Percentiles rank a stretch among this genome's conserved stretches.
phyloP scores from a whole-genome alignment of 192 early-diverging fungal genomes.

The Chytriomyces sp. region DNA sequence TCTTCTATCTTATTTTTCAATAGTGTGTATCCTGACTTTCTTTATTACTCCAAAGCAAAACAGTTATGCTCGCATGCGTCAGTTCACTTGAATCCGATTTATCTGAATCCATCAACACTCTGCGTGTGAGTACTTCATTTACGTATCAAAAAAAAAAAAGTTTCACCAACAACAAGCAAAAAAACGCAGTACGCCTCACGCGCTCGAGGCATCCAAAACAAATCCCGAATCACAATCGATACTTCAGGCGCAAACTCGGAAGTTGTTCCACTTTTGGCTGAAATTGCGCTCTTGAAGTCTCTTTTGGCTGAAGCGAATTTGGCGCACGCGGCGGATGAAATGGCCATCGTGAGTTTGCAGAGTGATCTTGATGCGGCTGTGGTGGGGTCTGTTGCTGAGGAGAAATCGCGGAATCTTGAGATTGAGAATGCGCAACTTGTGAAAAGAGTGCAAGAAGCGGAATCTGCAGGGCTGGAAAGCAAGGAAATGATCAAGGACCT shows the following conservation, averaged over 20 bases:
- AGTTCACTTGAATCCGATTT: slow-evolving; percentile 78
- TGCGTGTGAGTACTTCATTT: not conserved
- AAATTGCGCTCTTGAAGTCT: slow-evolving; percentile 17
- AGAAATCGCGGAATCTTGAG: not conserved
- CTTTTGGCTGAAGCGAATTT: slow-evolving; percentile 7
- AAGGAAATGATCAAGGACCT: not conserved
- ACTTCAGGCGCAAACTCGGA: slow-evolving; percentile 1
- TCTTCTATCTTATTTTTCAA: not conserved
- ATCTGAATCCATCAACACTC: slow-evolving; percentile 37
- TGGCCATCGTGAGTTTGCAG: not conserved
- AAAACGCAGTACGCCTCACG: slow-evolving; percentile 33
- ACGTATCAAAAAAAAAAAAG: not conserved
- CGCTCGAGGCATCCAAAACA: slow-evolving; percentile 38
- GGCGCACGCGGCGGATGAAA: slow-evolving; percentile 1
- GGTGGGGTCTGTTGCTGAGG: not conserved
- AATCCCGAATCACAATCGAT: slow-evolving; percentile 29
- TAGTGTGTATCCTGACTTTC: not conserved
- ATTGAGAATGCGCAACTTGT: not conserved
- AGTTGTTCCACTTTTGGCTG: slow-evolving; percentile 18
- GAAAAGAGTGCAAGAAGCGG: not conserved
- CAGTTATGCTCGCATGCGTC: slow-evolving; percentile 92
- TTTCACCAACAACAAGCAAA: not conserved
- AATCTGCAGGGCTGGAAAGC: not conserved
- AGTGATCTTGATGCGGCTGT: not conserved
- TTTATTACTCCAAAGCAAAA: slow-evolving; percentile 53